Evolutionary conservation across 352 stramenopile species (phyloP), one percentile per base, ranked within the genome.

Genomic region (Peronospora destructor): DNA sequence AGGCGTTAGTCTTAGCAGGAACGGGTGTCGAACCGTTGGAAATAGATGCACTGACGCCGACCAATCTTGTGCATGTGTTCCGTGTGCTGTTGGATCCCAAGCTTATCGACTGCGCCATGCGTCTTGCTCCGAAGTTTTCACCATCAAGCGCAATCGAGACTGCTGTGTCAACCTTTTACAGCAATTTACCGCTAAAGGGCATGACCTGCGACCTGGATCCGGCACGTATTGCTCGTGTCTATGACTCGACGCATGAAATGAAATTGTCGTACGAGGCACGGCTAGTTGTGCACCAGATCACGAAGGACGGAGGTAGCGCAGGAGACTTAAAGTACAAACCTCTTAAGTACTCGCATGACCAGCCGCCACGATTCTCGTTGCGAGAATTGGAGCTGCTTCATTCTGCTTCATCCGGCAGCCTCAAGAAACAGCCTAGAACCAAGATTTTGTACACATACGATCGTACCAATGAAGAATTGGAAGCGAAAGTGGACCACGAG

Each of bases 201-300:
- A 91, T 91, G 81, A 70, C 53, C 23, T 91, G 81, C 43, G 81
- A 89, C 45, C 29, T 91, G 37, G 72, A 89, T 48, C 70, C 76
- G 21, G 56, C 45, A 7, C 67, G 78, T 23, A 66, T 87, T 38
- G 81, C 81, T 29, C 72, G 74, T 17, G 71, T 89, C 9, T 89
- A 88, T 49, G 71, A 87, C 45, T 61, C 66, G 0, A 48, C 62
- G 21, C 56, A 76, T 41, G 49, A 83, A 45, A 64, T 91, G 32
- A 91, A 91, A 54, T 54, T 91, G 8, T 87, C 71, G 14, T 87
- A 89, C 43, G 81, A 89, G 30, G 77, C 71, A n/a, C 59, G 55
- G 28, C 37, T 82, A 34, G 75, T 83, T 11, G 65, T 86, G n/a
- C 68, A 76, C 21, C 66, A 75, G 37, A 28, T 84, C 7, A 71